A percentile compares a stretch with the other conserved stretches of the same genome.
phyloP scores from a whole-genome alignment of 352 stramenopile species.

The Pythium sukuiense region DNA sequence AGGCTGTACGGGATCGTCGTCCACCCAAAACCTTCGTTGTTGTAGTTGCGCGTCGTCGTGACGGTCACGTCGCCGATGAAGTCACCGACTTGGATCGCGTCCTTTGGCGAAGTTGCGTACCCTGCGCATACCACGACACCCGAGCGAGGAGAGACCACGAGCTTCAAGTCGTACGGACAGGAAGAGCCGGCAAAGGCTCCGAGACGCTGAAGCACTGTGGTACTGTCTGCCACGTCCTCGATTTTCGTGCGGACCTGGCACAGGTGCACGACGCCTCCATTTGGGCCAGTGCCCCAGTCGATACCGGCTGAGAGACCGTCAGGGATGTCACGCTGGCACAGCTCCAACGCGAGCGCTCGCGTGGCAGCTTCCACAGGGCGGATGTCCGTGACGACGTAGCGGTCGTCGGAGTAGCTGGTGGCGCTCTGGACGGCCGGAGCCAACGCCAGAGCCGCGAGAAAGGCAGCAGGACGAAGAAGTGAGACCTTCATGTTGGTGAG shows the following conservation, averaged over 20 bases:
- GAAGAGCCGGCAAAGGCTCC: constrained; percentile 1
- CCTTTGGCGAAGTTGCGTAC: constrained; percentile 21
- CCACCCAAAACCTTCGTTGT: constrained; percentile 44
- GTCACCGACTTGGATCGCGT: constrained; percentile 17
- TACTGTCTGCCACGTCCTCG: constrained; percentile 3
- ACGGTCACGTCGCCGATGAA: constrained; percentile 49
- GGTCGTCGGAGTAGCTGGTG: constrained; percentile 1
- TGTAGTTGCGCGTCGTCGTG: constrained; percentile 42
- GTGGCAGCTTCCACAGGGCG: constrained; percentile 16
- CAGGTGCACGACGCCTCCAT: constrained; percentile 19
- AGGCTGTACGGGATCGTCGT: constrained; percentile 32
- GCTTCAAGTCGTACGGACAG: constrained; percentile 10
- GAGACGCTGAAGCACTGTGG: constrained; percentile 11
- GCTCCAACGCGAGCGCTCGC: constrained; percentile 14
- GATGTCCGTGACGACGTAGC: constrained; percentile 22
- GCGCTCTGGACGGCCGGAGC: not conserved
- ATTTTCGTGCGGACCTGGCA: constrained; percentile 16
- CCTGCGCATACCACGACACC: constrained; percentile 35
- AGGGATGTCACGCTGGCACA: constrained; percentile 15
- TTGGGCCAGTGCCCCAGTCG: constrained; percentile 24
- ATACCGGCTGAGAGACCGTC: constrained; percentile 31
- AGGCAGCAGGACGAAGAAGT: not conserved
- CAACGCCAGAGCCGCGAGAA: not conserved
- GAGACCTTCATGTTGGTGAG: not conserved
- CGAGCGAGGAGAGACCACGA: constrained; percentile 10